Conservation (phyloP, 2,329 filamentous ascomycete genomes). For the Lithohypha guttulata region DNA sequence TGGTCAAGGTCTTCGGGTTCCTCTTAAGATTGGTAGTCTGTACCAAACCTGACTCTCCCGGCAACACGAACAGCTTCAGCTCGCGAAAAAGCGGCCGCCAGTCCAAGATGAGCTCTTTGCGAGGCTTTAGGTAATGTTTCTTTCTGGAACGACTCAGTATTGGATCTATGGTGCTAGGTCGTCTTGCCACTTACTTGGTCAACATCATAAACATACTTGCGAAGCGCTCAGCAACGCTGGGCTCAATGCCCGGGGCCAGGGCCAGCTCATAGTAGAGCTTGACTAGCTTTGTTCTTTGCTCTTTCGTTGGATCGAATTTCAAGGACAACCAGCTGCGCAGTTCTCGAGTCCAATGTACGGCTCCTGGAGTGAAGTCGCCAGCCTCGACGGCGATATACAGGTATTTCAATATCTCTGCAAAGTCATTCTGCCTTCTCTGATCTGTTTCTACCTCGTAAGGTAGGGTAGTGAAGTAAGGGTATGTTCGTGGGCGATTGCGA, state of each 20-base stretch:
- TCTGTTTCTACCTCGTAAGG: conserved; percentile 83
- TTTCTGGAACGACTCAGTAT: conserved; percentile 47
- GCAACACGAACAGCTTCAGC: conserved; percentile 79
- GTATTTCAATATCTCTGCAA: conserved; percentile 82
- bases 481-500: conserved; percentile 69
- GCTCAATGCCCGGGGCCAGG: conserved; percentile 79
- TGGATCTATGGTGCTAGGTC: too few species aligned
- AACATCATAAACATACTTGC: conserved; percentile 92
- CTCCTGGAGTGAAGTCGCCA: conserved; percentile 87
- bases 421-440: conserved; percentile 61
- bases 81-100: conserved; percentile 92
- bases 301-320: conserved; percentile 90
- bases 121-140: conserved; percentile 87
- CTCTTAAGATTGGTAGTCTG: conserved; percentile 53
- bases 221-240: conserved; percentile 73
- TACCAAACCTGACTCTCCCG: conserved; percentile 61
- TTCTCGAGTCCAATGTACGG: conserved; percentile 94
- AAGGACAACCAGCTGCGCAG: conserved; percentile 88
- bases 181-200: conserved; percentile 75
- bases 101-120: conserved; percentile 80
- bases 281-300: conserved; percentile 71
- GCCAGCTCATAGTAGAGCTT: conserved; percentile 91
- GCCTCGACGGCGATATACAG: conserved; percentile 85
- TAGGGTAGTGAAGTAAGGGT: conserved; percentile 81
- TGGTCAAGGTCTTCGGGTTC: conserved; percentile 65